Evolutionary conservation across 352 stramenopile genomes (phyloP), one percentile per base, ranked within the genome.

Genomic region (Globisporangium okanoganense): DNA sequence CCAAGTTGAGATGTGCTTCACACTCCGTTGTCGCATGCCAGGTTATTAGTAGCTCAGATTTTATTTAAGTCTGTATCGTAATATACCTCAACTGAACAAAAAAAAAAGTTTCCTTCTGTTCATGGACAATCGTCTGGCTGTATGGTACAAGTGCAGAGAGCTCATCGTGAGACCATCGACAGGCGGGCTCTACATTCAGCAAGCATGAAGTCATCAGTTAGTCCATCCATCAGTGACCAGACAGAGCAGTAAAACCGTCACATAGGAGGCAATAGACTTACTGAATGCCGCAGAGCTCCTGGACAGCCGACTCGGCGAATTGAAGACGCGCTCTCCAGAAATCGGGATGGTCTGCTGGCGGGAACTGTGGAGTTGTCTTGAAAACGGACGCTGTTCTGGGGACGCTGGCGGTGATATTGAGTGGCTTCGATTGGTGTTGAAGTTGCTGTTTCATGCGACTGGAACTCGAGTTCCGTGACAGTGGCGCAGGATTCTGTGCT

Each of bases 301-400:
- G 48, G 4, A 58, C 27, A 22, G 31, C 33, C n/a, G 45, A 50
- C 25, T 47, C 5, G n/a, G 38, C 47, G 20, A 63, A 63, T 20
- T 56, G 29, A 22, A 63, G 35, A 29, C 57, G 57, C 57, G 41
- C 49, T 63, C 29, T 63, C 57, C 57, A 63, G 57, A 63, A 63
- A 22, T 63, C 57, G 50, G 57, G 57, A 7, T 56, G 48, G 13
- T 56, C 47, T 36, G 16, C 20, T 18, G 33, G 36, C 20, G 57
- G 47, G 14, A 56, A 58, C 12, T 58, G 22, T 4, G 27, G 27
- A 25, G 50, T 20, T 38, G 29, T 41, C 40, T 27, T 43, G 24
- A 61, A 41, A 14, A 52, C 54, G 1, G 54, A 41, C 10, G 13
- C 16, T 52, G 27, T 6, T 29, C 27, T 53, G 29, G 18, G 33